Conservation (phyloP, 2,329 filamentous ascomycete genomes). For the Penicillium sp. region DNA sequence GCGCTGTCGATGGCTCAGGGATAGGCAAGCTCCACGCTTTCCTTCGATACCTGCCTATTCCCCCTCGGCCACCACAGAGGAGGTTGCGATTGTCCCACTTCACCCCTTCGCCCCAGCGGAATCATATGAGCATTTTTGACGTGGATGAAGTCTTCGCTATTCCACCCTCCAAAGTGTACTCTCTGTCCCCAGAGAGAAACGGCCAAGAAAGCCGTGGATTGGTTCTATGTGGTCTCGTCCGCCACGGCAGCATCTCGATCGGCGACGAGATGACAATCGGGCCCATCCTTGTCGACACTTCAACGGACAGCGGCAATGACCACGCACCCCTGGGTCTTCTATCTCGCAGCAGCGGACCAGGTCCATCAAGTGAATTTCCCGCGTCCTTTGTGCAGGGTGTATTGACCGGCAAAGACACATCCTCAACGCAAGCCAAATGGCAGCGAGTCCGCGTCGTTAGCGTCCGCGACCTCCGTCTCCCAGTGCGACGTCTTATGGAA, state of each 20-base stretch:
- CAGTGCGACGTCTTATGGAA: constrained; percentile 69
- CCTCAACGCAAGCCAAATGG: constrained; percentile 67
- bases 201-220: constrained; percentile 54
- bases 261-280: constrained; percentile 77
- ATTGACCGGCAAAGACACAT: constrained; percentile 46
- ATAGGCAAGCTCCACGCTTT: constrained; percentile 80
- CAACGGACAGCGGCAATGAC: constrained; percentile 52
- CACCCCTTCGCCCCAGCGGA: constrained; percentile 36
- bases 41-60: constrained; percentile 70
- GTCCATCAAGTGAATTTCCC: constrained; percentile 34
- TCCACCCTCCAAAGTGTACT: constrained; percentile 59
- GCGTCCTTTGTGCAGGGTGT: constrained; percentile 31
- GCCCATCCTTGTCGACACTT: constrained; percentile 58
- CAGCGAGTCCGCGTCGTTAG: constrained; percentile 76
- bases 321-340: constrained; percentile 23
- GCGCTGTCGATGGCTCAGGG: constrained; percentile 78
- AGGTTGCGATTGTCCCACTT: constrained; percentile 19
- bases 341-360: constrained; percentile 31
- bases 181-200: constrained; percentile 39
- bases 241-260: constrained; percentile 72
- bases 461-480: constrained; percentile 80
- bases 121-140: constrained; percentile 70
- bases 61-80: constrained; percentile 40
- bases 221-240: constrained; percentile 81
- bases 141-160: constrained; percentile 86